Base-by-base conservation (phyloP, 1,284 basidiomycete species). In the Trichosporon ovoides region DNA sequence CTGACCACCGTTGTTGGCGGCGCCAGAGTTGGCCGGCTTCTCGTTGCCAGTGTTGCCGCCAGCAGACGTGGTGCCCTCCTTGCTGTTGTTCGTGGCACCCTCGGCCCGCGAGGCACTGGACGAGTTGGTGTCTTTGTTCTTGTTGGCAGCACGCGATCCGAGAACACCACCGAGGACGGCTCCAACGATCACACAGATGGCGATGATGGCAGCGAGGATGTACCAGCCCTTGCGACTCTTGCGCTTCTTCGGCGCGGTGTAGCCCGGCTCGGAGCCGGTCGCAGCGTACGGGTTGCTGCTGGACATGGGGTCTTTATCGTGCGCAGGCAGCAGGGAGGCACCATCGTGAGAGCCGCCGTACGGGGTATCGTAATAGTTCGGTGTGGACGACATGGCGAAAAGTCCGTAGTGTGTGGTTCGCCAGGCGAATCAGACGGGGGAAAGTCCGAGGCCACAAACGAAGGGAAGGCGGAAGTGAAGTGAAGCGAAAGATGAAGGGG, bases 151-250 rank as follows among this genome's bases (percentile, higher is more conserved):
- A 16, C 84, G 81, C 40, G 80, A 80, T 19, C 88, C 89, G 37
- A 93, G 69, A 34, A 91, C 83, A 70, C 85, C 87, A 56, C 88
- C 91, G 52, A 93, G 78, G 24, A 92, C 87, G 51, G 85, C 89
- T 56, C 80, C 89, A 62, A 85, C 75, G 67, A 91, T 85, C 66
- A 90, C 81, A 58, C 85, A 68, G 62, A 90, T 75, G 51, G 82
- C 71, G 56, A 88, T 53, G 40, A 79, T 53, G 24, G 68, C 53
- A 60, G 69, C 75, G 56, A 76, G 50, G 38, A 60, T 49, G 40
- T 66, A 72, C 70, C 73, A 76, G 66, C 74, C 74, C 68, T 73
- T 75, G 43, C 70, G 69, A 58, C 70, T 73, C 66, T 73, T 73
- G 60, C 73, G 71, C 34, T 66, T 63, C 53, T 59, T 54, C n/a